Conservation (phyloP, 305 asterid species). For the Ajuga reptans region DNA sequence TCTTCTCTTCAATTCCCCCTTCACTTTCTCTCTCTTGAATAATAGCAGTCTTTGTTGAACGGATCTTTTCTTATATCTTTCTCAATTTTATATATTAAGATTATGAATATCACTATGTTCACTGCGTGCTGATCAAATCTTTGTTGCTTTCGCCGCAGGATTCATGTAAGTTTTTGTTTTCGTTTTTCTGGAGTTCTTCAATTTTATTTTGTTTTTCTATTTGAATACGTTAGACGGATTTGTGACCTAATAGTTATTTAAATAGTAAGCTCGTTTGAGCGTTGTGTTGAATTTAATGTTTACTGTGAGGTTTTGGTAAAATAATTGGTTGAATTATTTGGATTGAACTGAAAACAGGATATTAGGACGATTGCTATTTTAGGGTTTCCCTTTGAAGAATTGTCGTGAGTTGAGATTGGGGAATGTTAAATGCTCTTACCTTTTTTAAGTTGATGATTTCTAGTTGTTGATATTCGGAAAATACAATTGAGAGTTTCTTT, state of each 20-base stretch:
- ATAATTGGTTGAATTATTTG: slow-evolving; percentile 25
- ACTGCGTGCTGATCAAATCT: slow-evolving; percentile 34
- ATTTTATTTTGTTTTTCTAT: not conserved
- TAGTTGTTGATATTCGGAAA: slow-evolving; percentile 4
- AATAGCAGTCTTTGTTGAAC: slow-evolving; percentile 22
- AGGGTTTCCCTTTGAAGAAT: slow-evolving; percentile 10
- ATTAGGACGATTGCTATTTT: not conserved
- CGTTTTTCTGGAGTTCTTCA: not conserved
- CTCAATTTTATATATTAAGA: not conserved
- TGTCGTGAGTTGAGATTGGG: slow-evolving; percentile 17
- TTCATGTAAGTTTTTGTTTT: slow-evolving; percentile 34
- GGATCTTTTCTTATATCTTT: slow-evolving; percentile 22
- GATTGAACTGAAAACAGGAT: slow-evolving; percentile 17
- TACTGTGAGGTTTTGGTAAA: slow-evolving; percentile 29
- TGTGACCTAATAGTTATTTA: not conserved
- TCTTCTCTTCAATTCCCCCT: slow-evolving; percentile 14
- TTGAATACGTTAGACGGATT: slow-evolving; percentile 6
- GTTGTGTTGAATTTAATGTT: slow-evolving; percentile 29
- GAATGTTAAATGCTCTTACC: slow-evolving; percentile 10
- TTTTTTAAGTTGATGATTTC: slow-evolving; percentile 6
- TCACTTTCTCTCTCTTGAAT: slow-evolving; percentile 17
- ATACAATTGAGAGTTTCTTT: slow-evolving; percentile 1
- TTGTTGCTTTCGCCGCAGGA: slow-evolving; percentile 29
- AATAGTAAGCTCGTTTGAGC: slow-evolving; percentile 13
- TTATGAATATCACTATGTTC: slow-evolving; percentile 15